phyloP scores from a whole-genome alignment of 257 asterid species.

The Salvia hispanica region DNA sequence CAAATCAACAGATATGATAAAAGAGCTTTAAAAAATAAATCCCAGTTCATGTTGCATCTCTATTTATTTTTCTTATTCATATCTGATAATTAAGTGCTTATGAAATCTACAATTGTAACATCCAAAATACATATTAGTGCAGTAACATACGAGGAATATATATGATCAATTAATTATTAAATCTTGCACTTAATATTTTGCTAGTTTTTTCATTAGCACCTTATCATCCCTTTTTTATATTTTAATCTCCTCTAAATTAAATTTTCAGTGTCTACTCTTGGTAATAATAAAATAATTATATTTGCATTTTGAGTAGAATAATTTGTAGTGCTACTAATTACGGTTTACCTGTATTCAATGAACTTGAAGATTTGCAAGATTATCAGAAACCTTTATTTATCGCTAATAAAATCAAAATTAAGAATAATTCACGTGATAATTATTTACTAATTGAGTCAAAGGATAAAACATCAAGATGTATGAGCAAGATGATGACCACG shows the following conservation, averaged over 20 bases:
- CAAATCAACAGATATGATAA: neutral
- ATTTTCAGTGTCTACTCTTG: too few relatives aligned
- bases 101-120: neutral
- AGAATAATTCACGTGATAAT: conserved; percentile 31
- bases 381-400: neutral
- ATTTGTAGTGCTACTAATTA: neutral
- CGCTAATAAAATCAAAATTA: conserved; percentile 6
- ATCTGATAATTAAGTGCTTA: neutral
- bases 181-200: too few relatives aligned
- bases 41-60: neutral
- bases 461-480: conserved; percentile 29
- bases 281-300: too few relatives aligned
- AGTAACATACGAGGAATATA: neutral
- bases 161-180: too few relatives aligned
- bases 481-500: conserved; percentile 20
- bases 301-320: neutral
- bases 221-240: too few relatives aligned
- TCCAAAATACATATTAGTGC: neutral
- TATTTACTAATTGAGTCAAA: conserved; percentile 11
- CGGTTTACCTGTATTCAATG: conserved; percentile 3
- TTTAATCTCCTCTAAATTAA: too few relatives aligned
- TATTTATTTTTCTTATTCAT: neutral
- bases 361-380: conserved; percentile 17
- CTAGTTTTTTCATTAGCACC: too few relatives aligned
- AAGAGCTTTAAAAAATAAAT: neutral